Evolutionary conservation across 805 yeast genomes (phyloP).

Genomic region (Kazachstania africana): DNA sequence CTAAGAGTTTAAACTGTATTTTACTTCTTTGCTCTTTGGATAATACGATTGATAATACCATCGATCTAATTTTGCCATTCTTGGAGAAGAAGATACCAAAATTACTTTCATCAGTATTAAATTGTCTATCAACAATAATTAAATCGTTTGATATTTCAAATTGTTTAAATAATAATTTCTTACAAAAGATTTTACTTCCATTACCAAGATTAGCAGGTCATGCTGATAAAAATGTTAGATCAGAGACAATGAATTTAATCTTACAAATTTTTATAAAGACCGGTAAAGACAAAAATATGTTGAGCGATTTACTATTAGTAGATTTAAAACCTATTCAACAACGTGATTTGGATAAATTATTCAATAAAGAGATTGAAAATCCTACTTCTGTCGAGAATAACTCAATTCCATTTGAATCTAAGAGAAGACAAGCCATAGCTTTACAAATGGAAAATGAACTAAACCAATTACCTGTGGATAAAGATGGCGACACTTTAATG

Average conservation of each 20-base stretch:
- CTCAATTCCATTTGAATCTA: slow-evolving; percentile 9
- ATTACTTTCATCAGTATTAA: slow-evolving; percentile 55
- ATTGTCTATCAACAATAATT: slow-evolving; percentile 45
- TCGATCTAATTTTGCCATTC: slow-evolving; percentile 57
- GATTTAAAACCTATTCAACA: slow-evolving; percentile 86
- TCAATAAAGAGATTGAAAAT: slow-evolving; percentile 40
- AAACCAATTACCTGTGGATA: slow-evolving; percentile 17
- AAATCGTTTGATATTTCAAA: slow-evolving; percentile 20
- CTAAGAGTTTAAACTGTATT: slow-evolving; percentile 50
- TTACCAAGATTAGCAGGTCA: slow-evolving; percentile 68
- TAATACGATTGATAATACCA: slow-evolving; percentile 44
- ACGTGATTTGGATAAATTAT: slow-evolving; percentile 62
- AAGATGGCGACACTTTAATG: slow-evolving; percentile 30
- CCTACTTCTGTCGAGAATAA: slow-evolving; percentile 6
- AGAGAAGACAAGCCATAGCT: slow-evolving; percentile 4
- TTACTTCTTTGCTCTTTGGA: slow-evolving; percentile 54
- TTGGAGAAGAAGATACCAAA: slow-evolving; percentile 59
- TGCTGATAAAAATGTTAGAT: slow-evolving; percentile 77
- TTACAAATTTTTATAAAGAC: slow-evolving; percentile 65
- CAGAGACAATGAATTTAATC: slow-evolving; percentile 58
- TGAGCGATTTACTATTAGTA: slow-evolving; percentile 49
- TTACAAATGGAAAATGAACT: not conserved
- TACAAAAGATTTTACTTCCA: slow-evolving; percentile 36
- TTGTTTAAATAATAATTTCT: slow-evolving; percentile 2
- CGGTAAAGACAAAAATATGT: slow-evolving; percentile 36